phyloP scores from a whole-genome alignment of 108 stramenopile species.

The Nitzschia sp. region DNA sequence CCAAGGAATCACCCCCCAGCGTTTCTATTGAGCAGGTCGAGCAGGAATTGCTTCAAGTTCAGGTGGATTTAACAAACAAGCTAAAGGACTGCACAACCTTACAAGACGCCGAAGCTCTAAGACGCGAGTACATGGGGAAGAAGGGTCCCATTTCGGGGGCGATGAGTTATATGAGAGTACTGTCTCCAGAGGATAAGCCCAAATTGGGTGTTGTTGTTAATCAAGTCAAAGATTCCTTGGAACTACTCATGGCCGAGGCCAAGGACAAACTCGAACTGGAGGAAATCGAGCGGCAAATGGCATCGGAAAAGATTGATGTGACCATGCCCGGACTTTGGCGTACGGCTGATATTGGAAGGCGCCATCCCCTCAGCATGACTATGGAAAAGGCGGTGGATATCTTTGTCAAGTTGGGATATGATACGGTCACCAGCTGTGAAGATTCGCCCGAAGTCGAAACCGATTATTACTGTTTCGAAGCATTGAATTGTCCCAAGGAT shows the following conservation, averaged over 20 bases:
- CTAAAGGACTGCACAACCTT: conserved; percentile 23
- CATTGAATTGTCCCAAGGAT: conserved; percentile 79
- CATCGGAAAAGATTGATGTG: conserved; percentile 46
- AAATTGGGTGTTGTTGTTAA: conserved; percentile 48
- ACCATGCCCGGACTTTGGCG: conserved; percentile 39
- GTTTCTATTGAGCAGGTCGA: conserved; percentile 37
- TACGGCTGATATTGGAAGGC: conserved; percentile 28
- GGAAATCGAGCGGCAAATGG: conserved; percentile 38
- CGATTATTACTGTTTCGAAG: conserved; percentile 73
- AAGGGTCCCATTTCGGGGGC: conserved; percentile 49
- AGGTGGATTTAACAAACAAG: conserved; percentile 27
- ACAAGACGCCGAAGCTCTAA: conserved; percentile 44
- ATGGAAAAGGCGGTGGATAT: conserved; percentile 56
- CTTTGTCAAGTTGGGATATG: conserved; percentile 47
- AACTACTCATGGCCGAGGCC: conserved; percentile 24
- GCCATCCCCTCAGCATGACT: conserved; percentile 55
- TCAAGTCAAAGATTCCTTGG: conserved; percentile 41
- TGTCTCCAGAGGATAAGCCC: conserved; percentile 49
- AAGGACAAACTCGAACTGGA: conserved; percentile 30
- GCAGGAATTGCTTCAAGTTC: conserved; percentile 19
- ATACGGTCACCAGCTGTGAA: conserved; percentile 48
- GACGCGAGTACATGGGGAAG: conserved; percentile 49
- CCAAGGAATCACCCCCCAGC: no score
- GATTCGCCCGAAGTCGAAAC: conserved; percentile 50
- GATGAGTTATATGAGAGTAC: conserved; percentile 44